Evolutionary conservation across 192 early-diverging fungal species (phyloP).

Genomic region (Dimargaris xerosporica): DNA sequence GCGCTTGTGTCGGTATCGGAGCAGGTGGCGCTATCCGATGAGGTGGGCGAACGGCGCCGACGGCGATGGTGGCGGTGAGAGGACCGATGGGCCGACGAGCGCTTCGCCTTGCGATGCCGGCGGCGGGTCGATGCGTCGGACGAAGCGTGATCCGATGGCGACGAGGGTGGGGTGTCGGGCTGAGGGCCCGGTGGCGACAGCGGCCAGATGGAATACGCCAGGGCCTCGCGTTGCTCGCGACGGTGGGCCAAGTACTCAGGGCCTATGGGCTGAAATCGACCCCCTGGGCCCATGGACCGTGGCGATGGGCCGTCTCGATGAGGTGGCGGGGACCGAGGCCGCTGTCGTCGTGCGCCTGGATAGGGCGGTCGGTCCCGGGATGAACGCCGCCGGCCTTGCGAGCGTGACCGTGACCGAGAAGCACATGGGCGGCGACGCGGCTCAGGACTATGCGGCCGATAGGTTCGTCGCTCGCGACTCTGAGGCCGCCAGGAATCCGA

Average conservation of each 20-base stretch:
- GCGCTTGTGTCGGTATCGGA: too few species aligned
- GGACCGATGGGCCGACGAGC: too few species aligned
- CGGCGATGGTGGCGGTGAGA: too few species aligned
- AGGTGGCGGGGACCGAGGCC: neutral
- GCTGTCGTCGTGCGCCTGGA: neutral
- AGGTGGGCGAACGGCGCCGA: too few species aligned
- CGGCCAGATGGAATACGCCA: slow-evolving; percentile 35
- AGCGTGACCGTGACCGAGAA: neutral
- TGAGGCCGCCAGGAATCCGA: too few species aligned
- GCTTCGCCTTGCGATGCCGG: too few species aligned
- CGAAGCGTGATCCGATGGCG: too few species aligned
- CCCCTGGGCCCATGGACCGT: neutral
- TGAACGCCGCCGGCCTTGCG: neutral
- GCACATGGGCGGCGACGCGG: neutral
- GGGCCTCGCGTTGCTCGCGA: slow-evolving; percentile 23
- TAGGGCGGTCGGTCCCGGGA: neutral
- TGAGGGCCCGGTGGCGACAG: slow-evolving; percentile 21
- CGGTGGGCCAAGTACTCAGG: slow-evolving; percentile 21
- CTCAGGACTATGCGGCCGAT: neutral
- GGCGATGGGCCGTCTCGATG: neutral
- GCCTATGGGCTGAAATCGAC: neutral
- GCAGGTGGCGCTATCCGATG: too few species aligned
- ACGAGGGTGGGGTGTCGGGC: slow-evolving; percentile 13
- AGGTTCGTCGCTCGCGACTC: neutral
- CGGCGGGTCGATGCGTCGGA: too few species aligned